Evolutionary conservation across 345 rosid species (phyloP), one percentile per base, ranked within the genome.

Genomic region (Aethionema arabicum): DNA sequence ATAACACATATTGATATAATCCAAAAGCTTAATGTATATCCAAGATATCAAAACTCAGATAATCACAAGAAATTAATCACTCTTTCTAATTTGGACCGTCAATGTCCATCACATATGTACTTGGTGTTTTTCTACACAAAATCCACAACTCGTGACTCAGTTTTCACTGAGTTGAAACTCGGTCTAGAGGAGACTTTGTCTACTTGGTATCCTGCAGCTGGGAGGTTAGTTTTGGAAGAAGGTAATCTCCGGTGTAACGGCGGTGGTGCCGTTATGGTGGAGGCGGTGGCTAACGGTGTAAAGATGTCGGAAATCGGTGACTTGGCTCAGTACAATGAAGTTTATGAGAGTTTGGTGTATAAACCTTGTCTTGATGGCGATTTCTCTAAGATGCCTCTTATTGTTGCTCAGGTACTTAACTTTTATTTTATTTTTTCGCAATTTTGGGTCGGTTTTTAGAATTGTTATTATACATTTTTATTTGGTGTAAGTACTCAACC

Each of bases 51-150:
- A 70, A 63, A 56, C 57, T 58, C 63, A 39, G 59, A 69, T 51
- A 1, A 21, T 21, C 50, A 61, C 35, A 69, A 70, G 65, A 70
- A 64, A 44, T 35, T 37, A 11, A 50, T 85, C 36, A 74, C 39
- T 40, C 79, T 81, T 31, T 83, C 91, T 15, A 78, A 78, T 65
- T 76, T 85, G 74, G 91, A 85, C 74, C 69, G 88, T 66, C 91
- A 85, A 59, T 83, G 88, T 73, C 86, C 91, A 10, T 36, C 59
- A 44, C 86, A 76, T 49, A 79, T 83, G 92, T 79, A 79, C 74
- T 45, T 78, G 36, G 83, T 83, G 48, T 79, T 86, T 76, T 81
- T 85, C 69, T 81, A 81, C 78, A 74, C 75, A 32, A 68, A 72
- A 5, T 14, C 76, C 66, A 59, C 61, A 32, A 39, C 40, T 65